phyloP scores from a whole-genome alignment of 139 green algal species.

The Tetraselmis striata region DNA sequence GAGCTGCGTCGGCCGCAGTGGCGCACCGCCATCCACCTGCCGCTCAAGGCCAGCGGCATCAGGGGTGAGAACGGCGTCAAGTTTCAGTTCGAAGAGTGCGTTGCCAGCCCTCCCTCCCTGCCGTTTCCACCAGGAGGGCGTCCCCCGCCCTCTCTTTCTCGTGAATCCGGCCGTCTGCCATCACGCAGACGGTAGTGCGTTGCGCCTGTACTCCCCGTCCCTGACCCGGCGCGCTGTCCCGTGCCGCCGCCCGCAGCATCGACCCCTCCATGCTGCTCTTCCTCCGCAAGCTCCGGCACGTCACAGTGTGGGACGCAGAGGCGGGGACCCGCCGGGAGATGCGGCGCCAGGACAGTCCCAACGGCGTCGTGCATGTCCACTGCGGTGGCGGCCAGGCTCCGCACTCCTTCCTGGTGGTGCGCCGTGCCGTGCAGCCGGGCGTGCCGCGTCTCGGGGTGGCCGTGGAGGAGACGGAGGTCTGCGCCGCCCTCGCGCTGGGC shows the following conservation, averaged over 20 bases:
- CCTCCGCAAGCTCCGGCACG: background rate
- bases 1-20: background rate
- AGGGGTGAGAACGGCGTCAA: too few species aligned
- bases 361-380: background rate
- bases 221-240: too few species aligned
- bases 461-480: background rate
- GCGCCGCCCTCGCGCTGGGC: background rate
- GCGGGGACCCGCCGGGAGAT: background rate
- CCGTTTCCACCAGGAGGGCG: too few species aligned
- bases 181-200: too few species aligned
- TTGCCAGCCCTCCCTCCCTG: too few species aligned
- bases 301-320: background rate
- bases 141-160: too few species aligned
- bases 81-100: too few species aligned
- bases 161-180: too few species aligned
- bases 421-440: background rate
- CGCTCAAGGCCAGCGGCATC: too few species aligned
- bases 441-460: background rate
- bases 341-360: background rate
- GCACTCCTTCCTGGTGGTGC: background rate
- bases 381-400: background rate
- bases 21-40: background rate
- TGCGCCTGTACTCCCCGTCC: too few species aligned
- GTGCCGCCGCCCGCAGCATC: conserved; percentile 2
- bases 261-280: conserved; percentile 1